Percentiles rank a stretch among this genome's conserved stretches.
phyloP scores from a whole-genome alignment of 2,329 filamentous ascomycete species.

The Cytospora schulzeri region DNA sequence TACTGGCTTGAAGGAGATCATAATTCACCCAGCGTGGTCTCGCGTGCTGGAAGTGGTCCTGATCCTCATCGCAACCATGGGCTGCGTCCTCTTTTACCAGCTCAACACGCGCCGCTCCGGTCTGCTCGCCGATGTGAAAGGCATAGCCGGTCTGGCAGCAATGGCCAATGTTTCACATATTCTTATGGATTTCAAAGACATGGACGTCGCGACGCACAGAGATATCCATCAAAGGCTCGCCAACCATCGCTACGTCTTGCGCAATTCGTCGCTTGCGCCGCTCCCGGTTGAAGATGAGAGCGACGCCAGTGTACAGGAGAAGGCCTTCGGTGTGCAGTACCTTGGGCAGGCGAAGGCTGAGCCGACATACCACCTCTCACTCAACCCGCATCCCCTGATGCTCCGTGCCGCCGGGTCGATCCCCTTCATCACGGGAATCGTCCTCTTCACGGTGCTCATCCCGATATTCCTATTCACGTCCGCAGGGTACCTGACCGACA shows the following conservation, averaged over 20 bases:
- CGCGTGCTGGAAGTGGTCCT: constrained; percentile 61
- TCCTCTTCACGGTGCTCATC: constrained; percentile 59
- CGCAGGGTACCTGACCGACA: constrained; percentile 58
- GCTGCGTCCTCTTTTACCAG: constrained; percentile 60
- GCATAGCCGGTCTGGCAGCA: constrained; percentile 72
- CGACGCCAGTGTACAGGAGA: not conserved
- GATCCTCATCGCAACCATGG: constrained; percentile 58
- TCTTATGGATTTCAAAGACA: constrained; percentile 64
- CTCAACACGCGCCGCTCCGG: constrained; percentile 66
- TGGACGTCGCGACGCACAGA: constrained; percentile 67
- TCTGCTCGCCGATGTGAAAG: constrained; percentile 67
- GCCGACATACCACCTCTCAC: constrained; percentile 48
- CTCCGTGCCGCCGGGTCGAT: constrained; percentile 61
- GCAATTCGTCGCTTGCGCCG: constrained; percentile 71
- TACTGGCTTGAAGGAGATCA: constrained; percentile 53
- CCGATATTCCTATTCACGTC: constrained; percentile 64
- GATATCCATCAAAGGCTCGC: constrained; percentile 71
- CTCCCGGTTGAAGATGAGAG: constrained; percentile 49
- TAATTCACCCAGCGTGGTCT: constrained; percentile 61
- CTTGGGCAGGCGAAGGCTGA: constrained; percentile 30
- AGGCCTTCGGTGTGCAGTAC: not conserved
- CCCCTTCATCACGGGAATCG: constrained; percentile 60
- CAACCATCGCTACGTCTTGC: constrained; percentile 66
- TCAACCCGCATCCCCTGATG: constrained; percentile 71
- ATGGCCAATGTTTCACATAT: constrained; percentile 69